These are phyloP conservation scores for Tremellales sp. DNA, from an alignment of 1,284 basidiomycete genomes.

Conservation along the genomic window DNA sequence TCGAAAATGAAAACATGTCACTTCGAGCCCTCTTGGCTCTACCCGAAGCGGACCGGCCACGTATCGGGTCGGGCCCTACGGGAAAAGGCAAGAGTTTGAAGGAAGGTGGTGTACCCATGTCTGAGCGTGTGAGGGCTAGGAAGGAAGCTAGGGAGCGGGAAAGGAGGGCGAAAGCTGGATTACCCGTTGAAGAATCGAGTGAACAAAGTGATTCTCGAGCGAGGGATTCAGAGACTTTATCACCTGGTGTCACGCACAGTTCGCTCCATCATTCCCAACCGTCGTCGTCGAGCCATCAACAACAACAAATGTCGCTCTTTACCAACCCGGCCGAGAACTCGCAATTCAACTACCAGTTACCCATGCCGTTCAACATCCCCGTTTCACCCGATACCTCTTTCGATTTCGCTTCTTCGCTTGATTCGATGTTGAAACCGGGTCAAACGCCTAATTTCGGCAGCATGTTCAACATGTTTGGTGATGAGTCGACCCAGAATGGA, in stretches of 20 bases:
- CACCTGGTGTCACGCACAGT: constrained; percentile 16
- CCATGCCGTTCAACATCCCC: constrained; percentile 38
- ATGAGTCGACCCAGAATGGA: constrained; percentile 1
- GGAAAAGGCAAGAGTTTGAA: constrained; percentile 48
- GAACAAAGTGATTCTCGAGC: constrained; percentile 7
- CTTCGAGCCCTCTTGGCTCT: constrained; percentile 71
- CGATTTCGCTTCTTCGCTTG: constrained; percentile 19
- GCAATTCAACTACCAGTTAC: constrained; percentile 38
- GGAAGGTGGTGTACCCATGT: constrained; percentile 49
- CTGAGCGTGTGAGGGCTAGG: constrained; percentile 45
- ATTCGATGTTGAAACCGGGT: constrained; percentile 21
- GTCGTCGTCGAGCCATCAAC: constrained; percentile 1
- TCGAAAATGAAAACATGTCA: constrained; percentile 77
- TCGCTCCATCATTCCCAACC: background rate
- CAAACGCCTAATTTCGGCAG: constrained; percentile 19
- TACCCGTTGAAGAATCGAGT: constrained; percentile 21
- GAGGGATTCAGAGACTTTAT: constrained; percentile 21
- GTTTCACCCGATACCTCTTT: constrained; percentile 33
- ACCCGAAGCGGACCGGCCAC: constrained; percentile 55
- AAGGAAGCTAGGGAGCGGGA: constrained; percentile 45
- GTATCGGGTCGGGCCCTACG: constrained; percentile 48
- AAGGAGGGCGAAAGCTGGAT: constrained; percentile 24
- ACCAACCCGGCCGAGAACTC: constrained; percentile 16
- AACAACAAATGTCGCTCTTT: constrained; percentile 12
- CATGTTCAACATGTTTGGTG: constrained; percentile 32